These are phyloP conservation scores for Aspergillus egyptiacus DNA, from an alignment of 495 filamentous ascomycete species.

Conservation along the genomic window DNA sequence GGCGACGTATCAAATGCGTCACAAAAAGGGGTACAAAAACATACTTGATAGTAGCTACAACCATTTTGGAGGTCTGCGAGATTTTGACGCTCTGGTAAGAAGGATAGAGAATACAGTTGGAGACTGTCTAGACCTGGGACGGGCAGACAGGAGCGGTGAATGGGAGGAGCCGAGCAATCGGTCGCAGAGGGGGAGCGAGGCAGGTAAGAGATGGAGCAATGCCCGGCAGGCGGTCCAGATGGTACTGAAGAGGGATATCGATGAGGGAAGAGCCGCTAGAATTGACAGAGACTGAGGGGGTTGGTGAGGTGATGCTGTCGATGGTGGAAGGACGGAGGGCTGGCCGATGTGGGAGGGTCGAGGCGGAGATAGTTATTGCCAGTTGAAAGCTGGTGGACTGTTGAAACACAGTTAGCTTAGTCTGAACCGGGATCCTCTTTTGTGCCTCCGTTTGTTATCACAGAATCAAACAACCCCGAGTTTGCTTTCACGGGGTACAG, in stretches of 20 bases:
- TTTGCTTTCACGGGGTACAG: constrained; percentile 11
- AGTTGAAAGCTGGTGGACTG: constrained; percentile 11
- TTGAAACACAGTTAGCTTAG: constrained; percentile 5
- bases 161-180: constrained; percentile 5
- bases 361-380: constrained; percentile 16
- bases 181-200: constrained; percentile 1
- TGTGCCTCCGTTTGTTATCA: constrained; percentile 8
- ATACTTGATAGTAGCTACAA: constrained; percentile 39
- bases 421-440: constrained; percentile 1
- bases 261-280: constrained; percentile 14
- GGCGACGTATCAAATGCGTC: background rate
- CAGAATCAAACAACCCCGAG: background rate
- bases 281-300: constrained; percentile 14
- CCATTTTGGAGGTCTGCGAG: constrained; percentile 24
- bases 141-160: constrained; percentile 16
- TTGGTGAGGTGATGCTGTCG: constrained; percentile 14
- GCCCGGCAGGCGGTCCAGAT: constrained; percentile 16
- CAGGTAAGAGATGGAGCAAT: constrained; percentile 6
- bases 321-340: constrained; percentile 14
- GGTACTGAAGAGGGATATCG: constrained; percentile 11
- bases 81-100: constrained; percentile 9
- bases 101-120: constrained; percentile 4
- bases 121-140: constrained; percentile 11
- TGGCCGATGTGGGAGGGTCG: constrained; percentile 21
- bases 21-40: constrained; percentile 17